Evolutionary conservation across 2,329 filamentous ascomycete species (phyloP).

Genomic region (Cytospora mali): DNA sequence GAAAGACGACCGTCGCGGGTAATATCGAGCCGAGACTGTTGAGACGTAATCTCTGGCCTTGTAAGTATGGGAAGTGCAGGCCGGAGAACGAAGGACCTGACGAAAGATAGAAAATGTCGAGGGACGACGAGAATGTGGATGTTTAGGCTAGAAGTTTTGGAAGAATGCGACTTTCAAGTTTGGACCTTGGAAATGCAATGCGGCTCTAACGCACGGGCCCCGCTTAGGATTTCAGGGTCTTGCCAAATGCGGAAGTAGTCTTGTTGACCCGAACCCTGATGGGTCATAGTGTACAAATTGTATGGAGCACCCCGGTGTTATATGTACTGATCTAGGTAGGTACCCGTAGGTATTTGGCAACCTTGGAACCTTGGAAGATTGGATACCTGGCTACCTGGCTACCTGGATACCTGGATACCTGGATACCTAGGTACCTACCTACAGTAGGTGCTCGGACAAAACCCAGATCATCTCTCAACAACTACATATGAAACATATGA

Average conservation of each 20-base stretch:
- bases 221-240: conserved; percentile 6
- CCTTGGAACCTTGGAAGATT: too few species aligned
- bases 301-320: too few species aligned
- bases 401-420: background rate
- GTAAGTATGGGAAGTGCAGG: background rate
- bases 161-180: conserved; percentile 21
- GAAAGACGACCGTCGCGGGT: background rate
- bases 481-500: too few species aligned
- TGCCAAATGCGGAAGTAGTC: conserved; percentile 1
- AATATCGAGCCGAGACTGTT: background rate
- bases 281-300: background rate
- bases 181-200: conserved; percentile 8
- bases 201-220: conserved; percentile 14
- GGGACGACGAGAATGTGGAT: conserved; percentile 3
- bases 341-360: too few species aligned
- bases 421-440: too few species aligned
- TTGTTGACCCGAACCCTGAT: background rate
- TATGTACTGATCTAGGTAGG: too few species aligned
- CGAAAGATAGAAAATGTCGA: conserved; percentile 10
- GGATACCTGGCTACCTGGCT: background rate
- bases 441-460: too few species aligned
- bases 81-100: conserved; percentile 12
- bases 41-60: background rate
- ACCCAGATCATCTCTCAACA: background rate
- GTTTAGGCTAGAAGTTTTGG: conserved; percentile 10